Percentiles rank a stretch among this genome's conserved stretches.
Conservation (phyloP, 345 rosid species). For the Syzygium grande region DNA sequence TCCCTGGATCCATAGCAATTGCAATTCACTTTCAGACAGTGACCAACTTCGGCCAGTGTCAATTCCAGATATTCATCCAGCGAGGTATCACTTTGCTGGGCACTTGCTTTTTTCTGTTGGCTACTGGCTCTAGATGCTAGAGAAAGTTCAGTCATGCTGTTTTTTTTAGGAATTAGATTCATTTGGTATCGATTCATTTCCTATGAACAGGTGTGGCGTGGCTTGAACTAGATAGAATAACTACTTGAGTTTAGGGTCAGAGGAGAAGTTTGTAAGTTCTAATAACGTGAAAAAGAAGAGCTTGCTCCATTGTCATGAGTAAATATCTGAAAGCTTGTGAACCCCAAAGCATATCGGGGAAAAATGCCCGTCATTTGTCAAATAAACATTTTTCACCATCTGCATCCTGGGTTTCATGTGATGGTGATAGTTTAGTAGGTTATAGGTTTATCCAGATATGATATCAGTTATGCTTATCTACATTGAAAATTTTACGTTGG, state of each 20-base stretch:
- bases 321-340: neutral
- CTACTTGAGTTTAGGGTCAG: neutral
- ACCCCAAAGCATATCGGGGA: neutral
- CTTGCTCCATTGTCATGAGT: neutral
- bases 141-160: neutral
- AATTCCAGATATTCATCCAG: slow-evolving; percentile 93
- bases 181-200: neutral
- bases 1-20: slow-evolving; percentile 97
- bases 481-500: neutral
- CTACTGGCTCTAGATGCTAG: neutral
- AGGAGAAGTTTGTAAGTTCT: neutral
- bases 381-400: neutral
- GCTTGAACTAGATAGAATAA: neutral
- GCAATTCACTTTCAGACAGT: slow-evolving; percentile 82
- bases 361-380: neutral
- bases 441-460: neutral
- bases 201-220: neutral
- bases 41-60: slow-evolving; percentile 83
- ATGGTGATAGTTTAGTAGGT: neutral
- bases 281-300: neutral
- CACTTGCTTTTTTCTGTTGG: neutral
- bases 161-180: neutral
- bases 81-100: slow-evolving; percentile 44
- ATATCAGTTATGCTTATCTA: neutral
- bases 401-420: neutral